Conservation (phyloP, 108 stramenopile species). For the Skeletonema tropicum region DNA sequence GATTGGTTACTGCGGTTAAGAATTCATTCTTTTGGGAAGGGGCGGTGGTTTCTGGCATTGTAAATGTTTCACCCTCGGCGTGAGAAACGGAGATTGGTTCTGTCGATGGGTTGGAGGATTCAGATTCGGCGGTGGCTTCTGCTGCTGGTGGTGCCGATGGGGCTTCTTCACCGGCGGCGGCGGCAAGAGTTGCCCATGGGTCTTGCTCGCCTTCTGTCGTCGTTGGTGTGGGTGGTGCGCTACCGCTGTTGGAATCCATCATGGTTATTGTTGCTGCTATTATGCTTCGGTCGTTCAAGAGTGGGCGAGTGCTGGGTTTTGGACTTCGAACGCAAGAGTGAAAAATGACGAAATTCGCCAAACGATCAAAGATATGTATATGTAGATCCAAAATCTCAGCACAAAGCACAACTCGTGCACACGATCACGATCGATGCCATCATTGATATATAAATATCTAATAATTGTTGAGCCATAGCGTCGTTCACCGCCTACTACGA, state of each 20-base stretch:
- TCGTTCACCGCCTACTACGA: too few species aligned
- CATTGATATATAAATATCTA: too few species aligned
- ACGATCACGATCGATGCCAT: too few species aligned
- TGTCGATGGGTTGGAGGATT: neutral
- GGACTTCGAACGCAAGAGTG: too few species aligned
- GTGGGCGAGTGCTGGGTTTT: too few species aligned
- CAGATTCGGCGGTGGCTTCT: neutral
- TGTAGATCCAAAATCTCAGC: conserved; percentile 8
- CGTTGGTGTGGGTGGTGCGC: neutral
- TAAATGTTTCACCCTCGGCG: conserved; percentile 12
- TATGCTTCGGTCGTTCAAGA: neutral
- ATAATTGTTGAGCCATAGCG: too few species aligned
- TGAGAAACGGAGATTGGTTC: conserved; percentile 1
- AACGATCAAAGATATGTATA: too few species aligned
- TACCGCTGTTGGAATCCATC: neutral
- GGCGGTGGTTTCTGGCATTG: conserved; percentile 3
- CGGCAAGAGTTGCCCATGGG: conserved; percentile 7
- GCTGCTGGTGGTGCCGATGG: neutral
- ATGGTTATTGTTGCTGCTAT: neutral
- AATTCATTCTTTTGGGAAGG: conserved; percentile 6
- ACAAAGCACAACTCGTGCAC: neutral
- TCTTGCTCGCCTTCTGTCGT: neutral
- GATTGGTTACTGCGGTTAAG: neutral
- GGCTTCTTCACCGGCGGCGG: conserved; percentile 7
- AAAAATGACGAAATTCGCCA: neutral